These are phyloP conservation scores for Parmales sp. DNA, from an alignment of 108 stramenopile species.

Conservation along the genomic window DNA sequence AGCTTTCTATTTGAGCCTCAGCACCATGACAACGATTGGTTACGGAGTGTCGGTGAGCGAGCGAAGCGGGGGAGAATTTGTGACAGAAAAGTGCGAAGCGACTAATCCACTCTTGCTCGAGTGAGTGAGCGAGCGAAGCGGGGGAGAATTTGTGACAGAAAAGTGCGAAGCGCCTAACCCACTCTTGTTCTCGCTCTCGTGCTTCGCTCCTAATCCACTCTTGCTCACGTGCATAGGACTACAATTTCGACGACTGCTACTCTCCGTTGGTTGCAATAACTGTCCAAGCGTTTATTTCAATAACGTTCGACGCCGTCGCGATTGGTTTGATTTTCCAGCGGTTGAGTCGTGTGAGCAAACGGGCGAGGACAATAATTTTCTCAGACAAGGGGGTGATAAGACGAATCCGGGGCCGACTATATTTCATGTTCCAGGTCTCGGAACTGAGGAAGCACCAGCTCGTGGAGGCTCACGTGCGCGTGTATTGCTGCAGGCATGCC, in stretches of 20 bases:
- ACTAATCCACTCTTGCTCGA: no score
- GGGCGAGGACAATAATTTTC: conserved; percentile 81
- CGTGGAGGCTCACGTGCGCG: conserved; percentile 78
- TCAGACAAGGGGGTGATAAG: conserved; percentile 72
- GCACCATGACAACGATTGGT: conserved; percentile 88
- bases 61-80: no score
- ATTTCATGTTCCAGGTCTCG: conserved; percentile 87
- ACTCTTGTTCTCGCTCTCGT: no score
- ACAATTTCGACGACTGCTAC: conserved; percentile 85
- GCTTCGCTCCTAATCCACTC: no score
- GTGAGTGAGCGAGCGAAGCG: no score
- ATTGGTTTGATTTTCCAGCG: conserved; percentile 85
- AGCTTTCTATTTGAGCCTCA: conserved; percentile 71
- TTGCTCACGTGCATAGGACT: no score
- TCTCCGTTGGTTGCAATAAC: conserved; percentile 70
- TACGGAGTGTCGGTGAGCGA: conserved; percentile 87
- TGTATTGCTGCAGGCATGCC: conserved; percentile 76
- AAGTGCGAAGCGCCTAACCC: no score
- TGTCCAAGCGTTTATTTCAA: conserved; percentile 65
- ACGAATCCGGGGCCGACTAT: conserved; percentile 57
- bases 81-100: no score
- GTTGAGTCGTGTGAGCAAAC: conserved; percentile 68
- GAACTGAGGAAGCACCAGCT: conserved; percentile 84
- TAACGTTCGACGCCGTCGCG: conserved; percentile 78
- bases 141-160: no score